phyloP scores from a whole-genome alignment of 805 yeast genomes.

The Zygosaccharomyces kombuchaensis region DNA sequence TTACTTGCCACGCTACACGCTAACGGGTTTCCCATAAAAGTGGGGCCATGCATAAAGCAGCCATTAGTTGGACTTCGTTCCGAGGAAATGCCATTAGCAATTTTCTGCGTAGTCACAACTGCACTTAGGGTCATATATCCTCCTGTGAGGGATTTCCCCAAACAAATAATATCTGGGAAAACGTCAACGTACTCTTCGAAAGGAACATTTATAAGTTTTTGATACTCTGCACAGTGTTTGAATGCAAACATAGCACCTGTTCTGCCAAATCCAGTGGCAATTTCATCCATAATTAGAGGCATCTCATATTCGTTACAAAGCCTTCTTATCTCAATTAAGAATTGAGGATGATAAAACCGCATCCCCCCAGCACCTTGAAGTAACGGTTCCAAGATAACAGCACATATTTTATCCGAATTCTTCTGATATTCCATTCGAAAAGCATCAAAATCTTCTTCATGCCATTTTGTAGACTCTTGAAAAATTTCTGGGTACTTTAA shows the following conservation, averaged over 20 bases:
- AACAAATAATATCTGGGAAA: constrained; percentile 27
- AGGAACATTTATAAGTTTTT: constrained; percentile 11
- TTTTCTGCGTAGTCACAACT: constrained; percentile 18
- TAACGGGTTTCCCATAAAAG: constrained; percentile 31
- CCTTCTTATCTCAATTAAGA: constrained; percentile 31
- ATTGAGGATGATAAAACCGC: constrained; percentile 35
- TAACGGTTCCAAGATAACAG: constrained; percentile 37
- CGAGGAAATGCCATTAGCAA: constrained; percentile 19
- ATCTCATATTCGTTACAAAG: constrained; percentile 33
- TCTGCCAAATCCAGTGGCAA: constrained; percentile 37
- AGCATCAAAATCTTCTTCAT: constrained; percentile 26
- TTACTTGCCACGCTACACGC: constrained; percentile 27
- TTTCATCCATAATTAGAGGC: constrained; percentile 37
- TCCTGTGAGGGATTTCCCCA: constrained; percentile 30
- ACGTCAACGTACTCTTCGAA: constrained; percentile 15
- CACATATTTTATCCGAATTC: constrained; percentile 35
- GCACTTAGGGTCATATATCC: constrained; percentile 28
- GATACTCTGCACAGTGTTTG: constrained; percentile 30
- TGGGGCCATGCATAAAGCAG: constrained; percentile 31
- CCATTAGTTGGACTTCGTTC: constrained; percentile 21
- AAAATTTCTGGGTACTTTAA: constrained; percentile 4
- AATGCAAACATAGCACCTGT: constrained; percentile 38
- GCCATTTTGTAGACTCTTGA: constrained; percentile 13
- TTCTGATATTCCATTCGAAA: constrained; percentile 28
- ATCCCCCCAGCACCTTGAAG: constrained; percentile 41